Percentiles rank a stretch among this genome's conserved stretches.
Evolutionary conservation across 2,329 filamentous ascomycete genomes (phyloP).

Genomic region (Lojkania enalia): DNA sequence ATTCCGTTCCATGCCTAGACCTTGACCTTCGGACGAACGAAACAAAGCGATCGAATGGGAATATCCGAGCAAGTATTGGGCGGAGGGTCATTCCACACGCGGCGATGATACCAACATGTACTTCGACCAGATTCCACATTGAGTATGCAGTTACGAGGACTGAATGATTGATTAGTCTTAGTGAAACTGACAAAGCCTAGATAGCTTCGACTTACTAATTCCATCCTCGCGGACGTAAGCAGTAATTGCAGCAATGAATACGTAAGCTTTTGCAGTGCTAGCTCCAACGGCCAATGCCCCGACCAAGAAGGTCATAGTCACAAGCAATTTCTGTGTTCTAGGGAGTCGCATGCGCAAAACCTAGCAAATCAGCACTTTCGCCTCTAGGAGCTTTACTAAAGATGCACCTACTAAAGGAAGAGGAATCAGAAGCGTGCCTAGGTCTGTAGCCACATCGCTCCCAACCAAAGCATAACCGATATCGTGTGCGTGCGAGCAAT

Average conservation of each 20-base stretch:
- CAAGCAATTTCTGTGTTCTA: not conserved
- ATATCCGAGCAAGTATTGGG: slow-evolving; percentile 8
- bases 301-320: slow-evolving; percentile 6
- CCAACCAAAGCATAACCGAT: slow-evolving; percentile 7
- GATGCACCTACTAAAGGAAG: slow-evolving; percentile 8
- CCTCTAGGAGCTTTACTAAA: not conserved
- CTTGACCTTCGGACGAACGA: not conserved
- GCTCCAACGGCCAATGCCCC: slow-evolving; percentile 8
- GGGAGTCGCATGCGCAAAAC: slow-evolving; percentile 3
- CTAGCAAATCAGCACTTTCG: not conserved
- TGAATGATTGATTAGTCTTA: not conserved
- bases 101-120: slow-evolving; percentile 13
- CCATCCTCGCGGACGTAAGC: not conserved
- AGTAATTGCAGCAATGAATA: slow-evolving; percentile 1
- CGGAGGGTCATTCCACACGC: slow-evolving; percentile 11
- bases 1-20: not conserved
- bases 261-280: slow-evolving; percentile 7
- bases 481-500: slow-evolving; percentile 2
- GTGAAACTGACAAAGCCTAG: not conserved
- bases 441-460: slow-evolving; percentile 7
- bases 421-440: slow-evolving; percentile 8
- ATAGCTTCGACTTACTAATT: not conserved
- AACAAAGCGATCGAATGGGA: slow-evolving; percentile 3
- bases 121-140: slow-evolving; percentile 13
- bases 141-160: slow-evolving; percentile 9